These are phyloP conservation scores for Dorcoceras hygrometricum DNA, from an alignment of 257 asterid species.

Conservation along the genomic window DNA sequence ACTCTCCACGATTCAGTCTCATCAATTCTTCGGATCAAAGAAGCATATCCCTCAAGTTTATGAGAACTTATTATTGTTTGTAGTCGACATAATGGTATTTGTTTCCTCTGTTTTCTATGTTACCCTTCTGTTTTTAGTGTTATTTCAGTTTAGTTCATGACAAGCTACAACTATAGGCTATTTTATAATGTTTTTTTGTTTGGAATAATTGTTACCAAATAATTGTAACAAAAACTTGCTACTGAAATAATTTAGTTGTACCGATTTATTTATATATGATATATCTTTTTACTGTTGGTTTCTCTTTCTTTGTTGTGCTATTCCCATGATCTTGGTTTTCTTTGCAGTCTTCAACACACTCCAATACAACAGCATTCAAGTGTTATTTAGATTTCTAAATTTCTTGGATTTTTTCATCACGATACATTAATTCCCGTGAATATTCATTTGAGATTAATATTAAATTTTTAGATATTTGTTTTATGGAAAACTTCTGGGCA, in stretches of 20 bases:
- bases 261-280: neutral
- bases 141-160: constrained; percentile 36
- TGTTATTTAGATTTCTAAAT: no score
- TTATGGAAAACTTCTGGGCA: no score
- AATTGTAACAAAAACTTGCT: constrained; percentile 15
- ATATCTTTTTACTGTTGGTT: neutral
- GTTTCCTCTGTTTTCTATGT: constrained; percentile 6
- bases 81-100: constrained; percentile 34
- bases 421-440: no score
- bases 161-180: constrained; percentile 45
- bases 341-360: no score
- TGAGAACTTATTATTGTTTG: constrained; percentile 32
- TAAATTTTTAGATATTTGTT: no score
- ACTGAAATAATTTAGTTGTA: neutral
- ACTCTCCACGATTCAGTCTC: constrained; percentile 27
- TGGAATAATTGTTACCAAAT: constrained; percentile 26
- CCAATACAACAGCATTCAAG: no score
- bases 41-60: constrained; percentile 29
- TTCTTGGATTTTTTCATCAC: no score
- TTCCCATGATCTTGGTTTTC: no score
- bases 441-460: no score
- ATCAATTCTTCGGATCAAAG: constrained; percentile 42
- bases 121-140: constrained; percentile 8
- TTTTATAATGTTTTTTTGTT: constrained; percentile 30
- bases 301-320: neutral